A percentile compares a stretch with the other conserved stretches of the same genome.
phyloP scores from a whole-genome alignment of 257 asterid species.

The Solanum peruvianum region DNA sequence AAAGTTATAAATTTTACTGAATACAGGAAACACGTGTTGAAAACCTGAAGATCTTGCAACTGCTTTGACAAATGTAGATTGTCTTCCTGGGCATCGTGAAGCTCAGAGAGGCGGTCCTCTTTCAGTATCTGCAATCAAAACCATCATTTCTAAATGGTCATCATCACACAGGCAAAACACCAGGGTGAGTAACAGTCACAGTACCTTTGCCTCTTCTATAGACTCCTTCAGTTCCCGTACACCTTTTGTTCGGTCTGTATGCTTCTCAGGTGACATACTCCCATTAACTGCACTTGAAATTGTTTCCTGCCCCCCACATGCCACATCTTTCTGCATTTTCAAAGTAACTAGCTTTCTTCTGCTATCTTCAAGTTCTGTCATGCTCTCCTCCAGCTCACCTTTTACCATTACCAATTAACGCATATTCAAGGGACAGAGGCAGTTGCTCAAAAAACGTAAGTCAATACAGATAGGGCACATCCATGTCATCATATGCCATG shows the following conservation, averaged over 20 bases:
- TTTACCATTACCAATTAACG: not conserved
- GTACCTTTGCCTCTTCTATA: conserved; percentile 74
- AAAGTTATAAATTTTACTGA: not conserved
- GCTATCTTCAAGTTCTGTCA: conserved; percentile 90
- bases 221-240: conserved; percentile 63
- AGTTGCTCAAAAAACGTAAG: not conserved
- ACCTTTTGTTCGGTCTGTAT: conserved; percentile 60
- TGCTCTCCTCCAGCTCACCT: conserved; percentile 90
- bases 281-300: conserved; percentile 60
- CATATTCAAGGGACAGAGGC: not conserved
- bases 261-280: conserved; percentile 63
- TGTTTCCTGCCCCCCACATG: conserved; percentile 53
- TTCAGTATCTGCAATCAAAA: conserved; percentile 55
- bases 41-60: conserved; percentile 90
- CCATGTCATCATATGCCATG: not conserved
- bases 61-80: conserved; percentile 62
- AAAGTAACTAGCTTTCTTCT: conserved; percentile 72
- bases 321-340: conserved; percentile 80
- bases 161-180: not conserved
- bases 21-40: not conserved
- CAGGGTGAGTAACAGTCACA: conserved; percentile 2
- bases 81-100: conserved; percentile 82
- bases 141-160: not conserved
- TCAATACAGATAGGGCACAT: not conserved
- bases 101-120: conserved; percentile 83